These are phyloP conservation scores for Liquidambar formosana DNA, from an alignment of 164 flowering plant species.

Conservation along the genomic window DNA sequence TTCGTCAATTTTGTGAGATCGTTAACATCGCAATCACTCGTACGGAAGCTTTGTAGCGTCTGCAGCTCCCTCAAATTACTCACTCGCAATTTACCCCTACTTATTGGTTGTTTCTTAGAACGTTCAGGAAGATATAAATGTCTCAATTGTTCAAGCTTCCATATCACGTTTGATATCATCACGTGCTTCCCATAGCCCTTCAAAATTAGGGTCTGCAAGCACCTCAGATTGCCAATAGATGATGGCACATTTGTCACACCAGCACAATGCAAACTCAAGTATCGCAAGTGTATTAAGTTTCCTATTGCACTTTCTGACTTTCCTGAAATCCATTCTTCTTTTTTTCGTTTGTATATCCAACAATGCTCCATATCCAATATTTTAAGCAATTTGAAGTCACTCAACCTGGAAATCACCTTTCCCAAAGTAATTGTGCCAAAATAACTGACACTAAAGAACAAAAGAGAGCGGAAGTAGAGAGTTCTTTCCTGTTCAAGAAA, in stretches of 20 bases:
- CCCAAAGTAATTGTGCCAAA: background rate
- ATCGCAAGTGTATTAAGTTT: slow-evolving; percentile 20
- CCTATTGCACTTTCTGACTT: slow-evolving; percentile 13
- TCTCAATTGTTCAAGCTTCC: slow-evolving; percentile 22
- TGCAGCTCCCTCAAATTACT: slow-evolving; percentile 19
- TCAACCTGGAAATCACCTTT: background rate
- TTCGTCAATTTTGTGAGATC: slow-evolving; percentile 10
- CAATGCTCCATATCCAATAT: slow-evolving; percentile 12
- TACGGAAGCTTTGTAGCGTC: slow-evolving; percentile 7
- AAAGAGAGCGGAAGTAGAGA: slow-evolving; percentile 12
- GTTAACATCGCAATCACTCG: background rate
- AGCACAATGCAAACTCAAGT: slow-evolving; percentile 7
- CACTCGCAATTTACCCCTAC: slow-evolving; percentile 4
- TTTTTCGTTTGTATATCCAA: too few species aligned
- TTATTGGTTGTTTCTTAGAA: too few species aligned
- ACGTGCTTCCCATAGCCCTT: background rate
- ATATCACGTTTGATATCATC: slow-evolving; percentile 8
- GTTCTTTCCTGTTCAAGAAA: background rate
- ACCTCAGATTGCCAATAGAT: slow-evolving; percentile 13
- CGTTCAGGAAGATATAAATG: slow-evolving; percentile 8
- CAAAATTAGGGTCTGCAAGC: slow-evolving; percentile 21
- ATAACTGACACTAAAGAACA: background rate
- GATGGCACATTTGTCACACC: background rate
- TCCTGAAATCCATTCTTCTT: too few species aligned
- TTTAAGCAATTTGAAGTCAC: slow-evolving; percentile 13